These are phyloP conservation scores for Populus nigra DNA, from an alignment of 345 rosid species.

Conservation along the genomic window DNA sequence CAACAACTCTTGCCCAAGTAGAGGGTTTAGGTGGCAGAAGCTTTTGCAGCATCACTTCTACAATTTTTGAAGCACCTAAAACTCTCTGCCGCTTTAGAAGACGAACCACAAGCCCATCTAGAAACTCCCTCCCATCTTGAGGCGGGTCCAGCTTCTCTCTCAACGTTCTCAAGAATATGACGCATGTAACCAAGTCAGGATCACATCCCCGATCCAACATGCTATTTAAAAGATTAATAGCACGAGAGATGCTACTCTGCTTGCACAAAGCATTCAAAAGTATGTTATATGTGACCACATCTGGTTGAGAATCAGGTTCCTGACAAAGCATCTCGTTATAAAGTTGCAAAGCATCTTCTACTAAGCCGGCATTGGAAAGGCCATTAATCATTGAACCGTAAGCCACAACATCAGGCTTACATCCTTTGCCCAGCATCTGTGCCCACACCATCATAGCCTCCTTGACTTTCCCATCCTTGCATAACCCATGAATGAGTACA, in stretches of 20 bases:
- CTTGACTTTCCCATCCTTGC: slow-evolving; percentile 52
- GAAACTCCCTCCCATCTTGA: slow-evolving; percentile 67
- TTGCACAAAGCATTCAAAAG: slow-evolving; percentile 70
- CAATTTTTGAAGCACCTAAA: slow-evolving; percentile 62
- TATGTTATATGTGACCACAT: slow-evolving; percentile 82
- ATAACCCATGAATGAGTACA: slow-evolving; percentile 73
- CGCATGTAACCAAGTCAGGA: slow-evolving; percentile 77
- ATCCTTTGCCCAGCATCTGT: slow-evolving; percentile 65
- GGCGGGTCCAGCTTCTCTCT: slow-evolving; percentile 65
- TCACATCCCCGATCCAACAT: slow-evolving; percentile 81
- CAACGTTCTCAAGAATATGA: slow-evolving; percentile 60
- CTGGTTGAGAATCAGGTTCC: slow-evolving; percentile 70
- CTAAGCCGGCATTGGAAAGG: slow-evolving; percentile 54
- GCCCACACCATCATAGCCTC: slow-evolving; percentile 79
- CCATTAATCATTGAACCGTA: slow-evolving; percentile 90
- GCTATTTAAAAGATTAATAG: slow-evolving; percentile 72
- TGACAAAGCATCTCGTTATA: slow-evolving; percentile 84
- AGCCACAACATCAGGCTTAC: slow-evolving; percentile 70
- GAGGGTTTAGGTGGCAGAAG: slow-evolving; percentile 55
- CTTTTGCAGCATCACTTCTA: slow-evolving; percentile 74
- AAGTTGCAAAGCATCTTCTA: slow-evolving; percentile 69
- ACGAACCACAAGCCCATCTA: slow-evolving; percentile 73
- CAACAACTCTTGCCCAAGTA: slow-evolving; percentile 66
- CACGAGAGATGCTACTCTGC: slow-evolving; percentile 52
- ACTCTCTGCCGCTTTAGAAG: slow-evolving; percentile 61